Base-by-base conservation (phyloP, 2,329 filamentous ascomycete genomes). In the Diaporthe ampelina region DNA sequence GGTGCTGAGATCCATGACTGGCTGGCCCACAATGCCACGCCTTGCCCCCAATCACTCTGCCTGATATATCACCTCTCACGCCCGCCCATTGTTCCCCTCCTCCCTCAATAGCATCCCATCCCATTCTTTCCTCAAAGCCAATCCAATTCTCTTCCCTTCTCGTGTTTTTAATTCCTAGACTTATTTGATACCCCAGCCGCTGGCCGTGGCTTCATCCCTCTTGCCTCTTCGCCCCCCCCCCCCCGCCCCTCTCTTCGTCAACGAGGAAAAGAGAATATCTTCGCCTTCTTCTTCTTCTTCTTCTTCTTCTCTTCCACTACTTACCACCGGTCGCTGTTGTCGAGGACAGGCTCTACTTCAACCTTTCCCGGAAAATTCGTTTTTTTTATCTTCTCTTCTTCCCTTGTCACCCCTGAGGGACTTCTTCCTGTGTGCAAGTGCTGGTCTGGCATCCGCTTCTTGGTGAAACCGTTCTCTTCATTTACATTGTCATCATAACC, bases 371-470 rank as follows among this genome's bases (percentile, higher is more conserved):
- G n/a, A 26, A 29, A 8, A 43, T 56, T 57, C 24, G 7, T 43
- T 43, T 43, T 43, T 43, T 43, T 4, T n/a, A n/a, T 6, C 15
- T 43, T 13, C 4, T 4, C 10, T 17, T 43, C 40, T 40, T 15
- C 15, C 17, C 40, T 43, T 13, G 37, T 40, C 37, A 11, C 37
- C 67, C 50, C 19, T 32, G 8, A n/a, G 52, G 17, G 26, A 45
- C 67, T 35, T 61, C 21, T 50, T 59, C 26, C 24, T 32, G 40
- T 50, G 54, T 71, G 29, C 40, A 71, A 71, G 68, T 71, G 54
- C 68, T 71, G 68, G 54, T 71, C 68, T 71, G 40, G 68, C 32
- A 54, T 24, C 72, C 72, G 61, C 50, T 40, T 67, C 43, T 73
- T 40, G 29, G 50, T 58, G 29, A 37, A 69, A 61, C 29, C 45